A percentile compares a stretch with the other conserved stretches of the same genome.
phyloP scores from a whole-genome alignment of 495 filamentous ascomycete species.

The Penicillium bovifimosum region DNA sequence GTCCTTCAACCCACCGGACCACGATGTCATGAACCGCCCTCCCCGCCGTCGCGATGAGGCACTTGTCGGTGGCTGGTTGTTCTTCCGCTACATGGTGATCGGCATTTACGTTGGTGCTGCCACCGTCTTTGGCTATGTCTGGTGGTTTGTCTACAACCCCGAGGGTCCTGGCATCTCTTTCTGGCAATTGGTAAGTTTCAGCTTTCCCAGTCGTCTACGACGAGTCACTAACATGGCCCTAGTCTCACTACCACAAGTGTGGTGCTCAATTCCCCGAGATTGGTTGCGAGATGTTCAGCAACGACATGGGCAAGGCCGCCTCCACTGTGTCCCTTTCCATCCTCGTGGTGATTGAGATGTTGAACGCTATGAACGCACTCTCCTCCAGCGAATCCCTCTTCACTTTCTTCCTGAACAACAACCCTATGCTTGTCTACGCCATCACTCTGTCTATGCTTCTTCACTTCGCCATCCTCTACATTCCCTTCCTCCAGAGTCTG shows the following conservation, averaged over 20 bases:
- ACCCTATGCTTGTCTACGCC: constrained; percentile 95
- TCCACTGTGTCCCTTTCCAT: constrained; percentile 92
- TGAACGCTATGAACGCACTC: constrained; percentile 98
- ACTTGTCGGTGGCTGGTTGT: constrained; percentile 89
- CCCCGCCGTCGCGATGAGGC: constrained; percentile 88
- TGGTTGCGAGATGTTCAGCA: constrained; percentile 89
- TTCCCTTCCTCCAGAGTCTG: constrained; percentile 77
- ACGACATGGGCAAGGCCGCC: constrained; percentile 83
- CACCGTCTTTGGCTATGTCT: constrained; percentile 95
- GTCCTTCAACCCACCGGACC: constrained; percentile 94
- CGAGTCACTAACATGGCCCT: constrained; percentile 12
- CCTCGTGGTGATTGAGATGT: constrained; percentile 98
- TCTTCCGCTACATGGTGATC: constrained; percentile 97
- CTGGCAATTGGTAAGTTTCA: constrained; percentile 65
- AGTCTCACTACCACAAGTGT: constrained; percentile 93
- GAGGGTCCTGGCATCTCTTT: constrained; percentile 91
- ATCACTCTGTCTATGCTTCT: constrained; percentile 92
- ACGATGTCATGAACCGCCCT: constrained; percentile 92
- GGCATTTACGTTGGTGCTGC: constrained; percentile 91
- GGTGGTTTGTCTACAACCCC: constrained; percentile 98
- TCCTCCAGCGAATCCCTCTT: constrained; percentile 92
- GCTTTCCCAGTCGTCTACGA: background rate
- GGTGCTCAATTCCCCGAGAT: constrained; percentile 80
- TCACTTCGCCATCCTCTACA: constrained; percentile 92
- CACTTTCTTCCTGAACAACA: constrained; percentile 90